These are phyloP conservation scores for Colletotrichum abscissum DNA, from an alignment of 2,329 filamentous ascomycete genomes.

Conservation along the genomic window DNA sequence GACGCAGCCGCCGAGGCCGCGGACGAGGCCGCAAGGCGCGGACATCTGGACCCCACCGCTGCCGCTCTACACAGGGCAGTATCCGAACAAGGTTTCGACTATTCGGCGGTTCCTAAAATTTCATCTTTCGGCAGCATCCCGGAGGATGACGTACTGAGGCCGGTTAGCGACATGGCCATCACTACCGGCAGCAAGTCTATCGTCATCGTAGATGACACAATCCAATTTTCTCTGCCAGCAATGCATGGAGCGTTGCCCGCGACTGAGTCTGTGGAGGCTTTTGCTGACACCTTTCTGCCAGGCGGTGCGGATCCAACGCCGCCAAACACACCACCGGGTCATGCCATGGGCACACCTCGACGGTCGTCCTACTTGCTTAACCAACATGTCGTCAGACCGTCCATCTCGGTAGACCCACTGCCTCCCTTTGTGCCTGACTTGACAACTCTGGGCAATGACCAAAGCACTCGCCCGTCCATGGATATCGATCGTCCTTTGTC, in stretches of 20 bases:
- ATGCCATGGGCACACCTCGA: conserved; percentile 57
- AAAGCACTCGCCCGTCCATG: conserved; percentile 44
- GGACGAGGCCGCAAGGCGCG: conserved; percentile 36
- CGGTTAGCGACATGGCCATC: conserved; percentile 67
- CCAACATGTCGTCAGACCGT: conserved; percentile 53
- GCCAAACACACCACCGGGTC: conserved; percentile 69
- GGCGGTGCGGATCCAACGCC: conserved; percentile 67
- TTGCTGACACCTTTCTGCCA: conserved; percentile 63
- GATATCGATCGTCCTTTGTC: conserved; percentile 45
- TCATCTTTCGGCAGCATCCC: conserved; percentile 51
- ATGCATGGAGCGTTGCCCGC: conserved; percentile 63
- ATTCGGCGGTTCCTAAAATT: conserved; percentile 57
- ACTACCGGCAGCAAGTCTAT: conserved; percentile 91
- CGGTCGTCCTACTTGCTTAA: conserved; percentile 67
- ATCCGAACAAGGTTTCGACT: conserved; percentile 48
- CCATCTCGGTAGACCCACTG: conserved; percentile 51
- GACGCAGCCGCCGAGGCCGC: conserved; percentile 61
- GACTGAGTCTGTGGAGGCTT: conserved; percentile 62
- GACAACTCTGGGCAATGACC: conserved; percentile 48
- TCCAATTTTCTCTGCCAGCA: conserved; percentile 58
- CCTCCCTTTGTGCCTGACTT: conserved; percentile 62
- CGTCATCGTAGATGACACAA: conserved; percentile 82
- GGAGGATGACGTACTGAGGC: conserved; percentile 49
- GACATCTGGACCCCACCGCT: conserved; percentile 6
- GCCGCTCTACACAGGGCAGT: conserved; percentile 28